Percentiles rank a stretch among this genome's conserved stretches.
Evolutionary conservation across 1,284 basidiomycete genomes (phyloP).

Genomic region (Sphagnurus paluster): DNA sequence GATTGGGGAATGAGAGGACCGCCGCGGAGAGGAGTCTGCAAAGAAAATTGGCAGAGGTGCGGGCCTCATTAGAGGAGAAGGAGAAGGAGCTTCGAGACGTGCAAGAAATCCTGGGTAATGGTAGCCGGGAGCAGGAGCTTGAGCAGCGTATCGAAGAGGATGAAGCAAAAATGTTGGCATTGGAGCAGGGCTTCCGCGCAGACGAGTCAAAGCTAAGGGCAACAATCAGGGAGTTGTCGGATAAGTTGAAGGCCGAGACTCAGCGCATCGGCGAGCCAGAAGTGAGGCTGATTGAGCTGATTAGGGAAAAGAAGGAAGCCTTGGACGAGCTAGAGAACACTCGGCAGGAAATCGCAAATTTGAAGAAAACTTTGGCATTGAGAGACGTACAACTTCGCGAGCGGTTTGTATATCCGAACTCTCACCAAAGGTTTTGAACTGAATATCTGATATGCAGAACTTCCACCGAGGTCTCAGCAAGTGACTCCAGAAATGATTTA

Average conservation of each 20-base stretch:
- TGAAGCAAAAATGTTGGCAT: constrained; percentile 54
- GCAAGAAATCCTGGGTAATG: constrained; percentile 36
- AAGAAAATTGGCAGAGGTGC: constrained; percentile 42
- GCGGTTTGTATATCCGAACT: constrained; percentile 1
- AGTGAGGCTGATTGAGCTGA: constrained; percentile 33
- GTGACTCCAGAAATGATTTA: constrained; percentile 3
- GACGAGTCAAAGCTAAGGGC: constrained; percentile 31
- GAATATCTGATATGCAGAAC: neutral
- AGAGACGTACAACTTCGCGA: constrained; percentile 25
- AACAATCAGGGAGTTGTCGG: constrained; percentile 2
- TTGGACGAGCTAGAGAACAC: constrained; percentile 43
- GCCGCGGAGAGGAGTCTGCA: constrained; percentile 49
- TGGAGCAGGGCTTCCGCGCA: constrained; percentile 46
- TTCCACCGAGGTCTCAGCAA: neutral
- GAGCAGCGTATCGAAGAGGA: constrained; percentile 66
- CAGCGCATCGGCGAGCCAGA: constrained; percentile 23
- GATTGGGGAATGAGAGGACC: constrained; percentile 58
- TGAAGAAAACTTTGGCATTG: constrained; percentile 28
- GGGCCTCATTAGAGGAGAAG: constrained; percentile 47
- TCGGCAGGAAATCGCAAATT: constrained; percentile 27
- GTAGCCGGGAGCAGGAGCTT: constrained; percentile 52
- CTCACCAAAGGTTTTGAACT: neutral
- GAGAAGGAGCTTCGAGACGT: constrained; percentile 57
- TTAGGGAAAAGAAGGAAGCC: constrained; percentile 47
- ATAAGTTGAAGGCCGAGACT: neutral